phyloP scores from a whole-genome alignment of 2,329 filamentous ascomycete species.

The Xylaria polymorpha region DNA sequence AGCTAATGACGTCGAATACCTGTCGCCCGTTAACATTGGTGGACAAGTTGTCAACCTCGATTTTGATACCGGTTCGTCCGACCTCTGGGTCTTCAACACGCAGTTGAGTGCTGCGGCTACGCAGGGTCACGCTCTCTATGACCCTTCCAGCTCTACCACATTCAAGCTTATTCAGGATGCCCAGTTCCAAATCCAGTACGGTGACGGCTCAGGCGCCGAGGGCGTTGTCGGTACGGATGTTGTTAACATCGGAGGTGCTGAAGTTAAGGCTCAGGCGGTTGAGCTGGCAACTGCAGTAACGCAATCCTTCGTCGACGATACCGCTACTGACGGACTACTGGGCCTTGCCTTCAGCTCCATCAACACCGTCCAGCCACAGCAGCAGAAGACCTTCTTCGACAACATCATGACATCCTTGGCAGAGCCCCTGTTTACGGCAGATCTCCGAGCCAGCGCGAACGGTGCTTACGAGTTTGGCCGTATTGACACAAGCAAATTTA shows the following conservation, averaged over 20 bases:
- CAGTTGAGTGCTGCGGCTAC: slow-evolving; percentile 46
- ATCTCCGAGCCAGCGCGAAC: slow-evolving; percentile 48
- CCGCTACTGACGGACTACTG: slow-evolving; percentile 49
- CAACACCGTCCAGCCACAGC: slow-evolving; percentile 49
- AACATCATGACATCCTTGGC: slow-evolving; percentile 48
- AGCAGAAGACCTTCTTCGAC: slow-evolving; percentile 53
- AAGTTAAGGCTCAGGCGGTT: slow-evolving; percentile 49
- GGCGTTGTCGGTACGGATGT: slow-evolving; percentile 52
- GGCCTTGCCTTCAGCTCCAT: slow-evolving; percentile 51
- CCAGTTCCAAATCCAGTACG: slow-evolving; percentile 50
- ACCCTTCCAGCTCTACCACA: slow-evolving; percentile 46
- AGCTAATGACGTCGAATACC: slow-evolving; percentile 49
- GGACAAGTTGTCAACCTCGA: slow-evolving; percentile 51
- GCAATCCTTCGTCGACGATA: slow-evolving; percentile 50
- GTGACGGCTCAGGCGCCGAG: slow-evolving; percentile 51
- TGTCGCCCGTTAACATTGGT: slow-evolving; percentile 51
- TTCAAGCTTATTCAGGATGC: slow-evolving; percentile 48
- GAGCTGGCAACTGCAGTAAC: slow-evolving; percentile 49
- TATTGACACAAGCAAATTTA: slow-evolving; percentile 51
- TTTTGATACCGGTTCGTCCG: slow-evolving; percentile 53
- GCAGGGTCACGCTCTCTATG: slow-evolving; percentile 47
- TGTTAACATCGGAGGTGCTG: slow-evolving; percentile 51
- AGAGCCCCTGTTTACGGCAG: slow-evolving; percentile 52
- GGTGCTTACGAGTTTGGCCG: slow-evolving; percentile 56
- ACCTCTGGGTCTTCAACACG: slow-evolving; percentile 53